These are phyloP conservation scores for Onygenales sp. DNA, from an alignment of 2,329 filamentous ascomycete species.

Conservation along the genomic window DNA sequence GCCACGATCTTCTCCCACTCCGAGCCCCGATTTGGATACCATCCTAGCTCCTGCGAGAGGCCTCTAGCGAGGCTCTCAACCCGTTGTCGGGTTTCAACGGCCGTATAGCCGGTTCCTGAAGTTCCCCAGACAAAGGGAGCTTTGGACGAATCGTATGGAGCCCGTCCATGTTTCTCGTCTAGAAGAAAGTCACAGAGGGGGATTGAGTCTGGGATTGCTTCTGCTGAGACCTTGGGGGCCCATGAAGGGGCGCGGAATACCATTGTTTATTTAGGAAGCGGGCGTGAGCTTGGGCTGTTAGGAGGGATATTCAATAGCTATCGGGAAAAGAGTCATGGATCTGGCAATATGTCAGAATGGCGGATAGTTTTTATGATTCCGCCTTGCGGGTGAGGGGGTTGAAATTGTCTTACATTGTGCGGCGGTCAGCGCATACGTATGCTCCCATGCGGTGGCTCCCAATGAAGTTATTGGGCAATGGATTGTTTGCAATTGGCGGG, in stretches of 20 bases:
- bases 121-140: conserved; percentile 64
- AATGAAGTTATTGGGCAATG: no score
- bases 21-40: conserved; percentile 51
- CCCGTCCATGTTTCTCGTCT: conserved; percentile 56
- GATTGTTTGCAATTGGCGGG: no score
- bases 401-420: no score
- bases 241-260: conserved; percentile 25
- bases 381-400: no score
- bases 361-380: no score
- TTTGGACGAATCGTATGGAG: conserved; percentile 49
- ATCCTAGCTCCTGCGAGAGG: conserved; percentile 53
- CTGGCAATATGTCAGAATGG: no score
- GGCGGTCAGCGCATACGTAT: no score
- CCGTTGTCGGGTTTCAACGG: conserved; percentile 47
- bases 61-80: conserved; percentile 53
- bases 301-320: no score
- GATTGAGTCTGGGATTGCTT: conserved; percentile 57
- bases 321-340: no score
- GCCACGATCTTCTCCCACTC: conserved; percentile 65
- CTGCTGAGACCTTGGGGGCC: conserved; percentile 22
- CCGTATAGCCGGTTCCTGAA: conserved; percentile 53
- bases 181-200: conserved; percentile 63
- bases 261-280: conserved; percentile 14
- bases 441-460: no score
- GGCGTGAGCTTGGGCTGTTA: no score